Evolutionary conservation across 108 stramenopile genomes (phyloP), one percentile per base, ranked within the genome.

Genomic region (Pelagomonas calceolata): DNA sequence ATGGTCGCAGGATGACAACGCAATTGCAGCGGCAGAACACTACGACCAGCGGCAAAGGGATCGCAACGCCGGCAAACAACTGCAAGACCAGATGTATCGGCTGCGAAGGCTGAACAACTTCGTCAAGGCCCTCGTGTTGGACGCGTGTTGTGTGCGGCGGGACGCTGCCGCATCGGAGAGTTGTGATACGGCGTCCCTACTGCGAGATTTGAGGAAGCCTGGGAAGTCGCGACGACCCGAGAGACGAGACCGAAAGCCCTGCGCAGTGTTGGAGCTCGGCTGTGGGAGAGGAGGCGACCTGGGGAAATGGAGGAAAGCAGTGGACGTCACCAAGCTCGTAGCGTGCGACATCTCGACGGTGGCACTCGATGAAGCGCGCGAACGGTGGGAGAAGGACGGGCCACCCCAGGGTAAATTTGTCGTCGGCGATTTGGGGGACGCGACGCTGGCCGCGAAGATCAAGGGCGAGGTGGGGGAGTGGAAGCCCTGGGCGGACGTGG

Each of bases 201-300:
- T 43, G 9, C 9, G 9, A 12, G 39, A 5, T 5, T 12, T 68
- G 36, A 36, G 66, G 12, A 12, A 17, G 68, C 32, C n/a, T 7
- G 33, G 35, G 9, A 69, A 29, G 68, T 5, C 30, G 33, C 9
- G 68, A 21, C 30, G 33, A 14, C 10, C 36, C 21, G 64, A 15
- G n/a, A 9, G 64, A 34, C 32, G 10, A 0, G 66, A 72, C 21
- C 34, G 36, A 33, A n/a, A n/a, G n/a, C 34, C 30, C 30, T 35
- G 16, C n/a, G 30, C 33, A 4, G 34, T 75, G 7, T 35, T 75
- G 3, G 74, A 75, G 34, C n/a, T 75, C 34, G 74, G 68, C 32
- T 75, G 74, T 31, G 74, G 74, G 12, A 68, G 74, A 10, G 74
- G 74, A 14, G 74, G 74, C 32, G 74, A 75, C 63, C 34, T 75